These are phyloP conservation scores for Pichia kudriavzevii DNA, from an alignment of 1,139 yeast species.

Conservation along the genomic window DNA sequence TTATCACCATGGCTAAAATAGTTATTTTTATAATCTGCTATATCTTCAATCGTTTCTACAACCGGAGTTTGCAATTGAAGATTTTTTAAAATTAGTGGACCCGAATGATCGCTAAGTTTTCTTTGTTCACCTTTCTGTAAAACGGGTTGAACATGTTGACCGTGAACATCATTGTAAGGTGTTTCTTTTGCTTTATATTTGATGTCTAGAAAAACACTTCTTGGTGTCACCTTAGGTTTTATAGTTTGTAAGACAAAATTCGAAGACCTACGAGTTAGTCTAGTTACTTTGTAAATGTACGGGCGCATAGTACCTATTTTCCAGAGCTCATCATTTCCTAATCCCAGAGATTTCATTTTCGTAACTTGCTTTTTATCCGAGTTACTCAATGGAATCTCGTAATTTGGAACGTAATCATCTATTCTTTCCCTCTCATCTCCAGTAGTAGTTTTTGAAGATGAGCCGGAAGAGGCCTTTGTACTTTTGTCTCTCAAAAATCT, in stretches of 20 bases:
- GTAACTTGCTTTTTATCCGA: slow-evolving; percentile 76
- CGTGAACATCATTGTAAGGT: not conserved
- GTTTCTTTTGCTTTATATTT: not conserved
- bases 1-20: no score
- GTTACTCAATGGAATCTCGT: slow-evolving; percentile 38
- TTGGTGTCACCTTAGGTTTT: slow-evolving; percentile 40
- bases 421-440: slow-evolving; percentile 28
- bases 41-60: slow-evolving; percentile 48
- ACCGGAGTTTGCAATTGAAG: slow-evolving; percentile 40
- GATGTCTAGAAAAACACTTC: slow-evolving; percentile 63
- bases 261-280: slow-evolving; percentile 18
- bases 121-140: not conserved
- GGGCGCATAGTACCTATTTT: slow-evolving; percentile 64
- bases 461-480: slow-evolving; percentile 3
- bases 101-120: slow-evolving; percentile 2
- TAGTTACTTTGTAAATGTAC: slow-evolving; percentile 57
- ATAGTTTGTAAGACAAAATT: slow-evolving; percentile 18
- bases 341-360: slow-evolving; percentile 61
- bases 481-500: slow-evolving; percentile 31
- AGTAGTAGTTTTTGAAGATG: slow-evolving; percentile 22
- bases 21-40: slow-evolving; percentile 57
- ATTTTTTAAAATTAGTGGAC: slow-evolving; percentile 19
- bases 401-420: slow-evolving; percentile 31
- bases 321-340: slow-evolving; percentile 72
- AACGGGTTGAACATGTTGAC: not conserved